Evolutionary conservation across 208 protist species (phyloP).

Genomic region (Angomonas deanei): DNA sequence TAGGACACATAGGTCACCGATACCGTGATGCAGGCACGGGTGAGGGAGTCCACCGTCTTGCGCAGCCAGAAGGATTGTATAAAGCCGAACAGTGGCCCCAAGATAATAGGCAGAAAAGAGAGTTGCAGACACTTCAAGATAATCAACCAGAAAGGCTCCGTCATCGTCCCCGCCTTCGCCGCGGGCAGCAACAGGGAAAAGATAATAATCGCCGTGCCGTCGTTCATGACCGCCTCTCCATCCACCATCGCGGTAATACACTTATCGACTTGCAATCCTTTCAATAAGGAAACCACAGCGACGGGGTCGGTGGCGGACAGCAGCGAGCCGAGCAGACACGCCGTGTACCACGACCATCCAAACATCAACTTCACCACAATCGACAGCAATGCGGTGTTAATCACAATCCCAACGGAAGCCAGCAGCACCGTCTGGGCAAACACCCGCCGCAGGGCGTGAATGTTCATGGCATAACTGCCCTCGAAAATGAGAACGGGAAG

Average conservation of each 20-base stretch:
- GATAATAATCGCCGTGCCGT: slow-evolving; percentile 87
- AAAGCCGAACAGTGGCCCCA: slow-evolving; percentile 70
- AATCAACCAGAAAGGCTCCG: slow-evolving; percentile 24
- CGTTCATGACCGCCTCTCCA: slow-evolving; percentile 87
- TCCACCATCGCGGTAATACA: slow-evolving; percentile 79
- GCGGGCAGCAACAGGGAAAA: slow-evolving; percentile 74
- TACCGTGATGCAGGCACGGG: slow-evolving; percentile 72
- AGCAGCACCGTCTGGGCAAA: slow-evolving; percentile 61
- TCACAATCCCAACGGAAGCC: slow-evolving; percentile 68
- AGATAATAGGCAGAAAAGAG: slow-evolving; percentile 44
- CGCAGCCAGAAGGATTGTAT: slow-evolving; percentile 63
- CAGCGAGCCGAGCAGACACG: slow-evolving; percentile 69
- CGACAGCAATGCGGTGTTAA: slow-evolving; percentile 65
- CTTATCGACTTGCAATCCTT: slow-evolving; percentile 73
- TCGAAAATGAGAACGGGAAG: slow-evolving; percentile 89
- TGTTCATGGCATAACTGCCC: slow-evolving; percentile 79
- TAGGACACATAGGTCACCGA: slow-evolving; percentile 84
- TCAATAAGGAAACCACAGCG: slow-evolving; percentile 81
- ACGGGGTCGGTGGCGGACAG: slow-evolving; percentile 90
- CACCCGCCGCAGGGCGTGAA: slow-evolving; percentile 59
- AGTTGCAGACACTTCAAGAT: slow-evolving; percentile 38
- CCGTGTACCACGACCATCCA: slow-evolving; percentile 62
- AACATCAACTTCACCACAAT: slow-evolving; percentile 43
- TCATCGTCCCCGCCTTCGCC: slow-evolving; percentile 28
- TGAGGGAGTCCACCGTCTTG: slow-evolving; percentile 32